phyloP scores from a whole-genome alignment of 306 rosid species.

The Parietaria judaica region DNA sequence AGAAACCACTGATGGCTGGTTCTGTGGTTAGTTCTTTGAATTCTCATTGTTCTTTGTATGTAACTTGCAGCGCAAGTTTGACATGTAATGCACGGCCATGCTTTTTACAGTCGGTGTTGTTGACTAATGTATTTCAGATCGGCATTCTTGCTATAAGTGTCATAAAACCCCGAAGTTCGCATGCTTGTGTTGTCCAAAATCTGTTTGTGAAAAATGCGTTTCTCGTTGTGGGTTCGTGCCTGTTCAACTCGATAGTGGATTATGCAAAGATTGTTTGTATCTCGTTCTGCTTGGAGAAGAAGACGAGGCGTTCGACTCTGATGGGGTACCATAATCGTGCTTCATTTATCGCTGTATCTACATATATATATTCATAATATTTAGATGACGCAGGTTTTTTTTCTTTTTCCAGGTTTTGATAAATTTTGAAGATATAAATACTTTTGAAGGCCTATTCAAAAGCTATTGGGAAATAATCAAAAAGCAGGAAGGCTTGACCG shows the following conservation, averaged over 20 bases:
- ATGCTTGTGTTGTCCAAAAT: slow-evolving; percentile 55
- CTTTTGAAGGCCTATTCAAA: slow-evolving; percentile 64
- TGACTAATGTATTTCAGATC: slow-evolving; percentile 30
- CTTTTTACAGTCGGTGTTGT: too few species aligned
- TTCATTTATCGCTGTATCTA: slow-evolving; percentile 1
- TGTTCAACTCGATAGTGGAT: slow-evolving; percentile 32
- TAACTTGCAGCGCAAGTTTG: neutral
- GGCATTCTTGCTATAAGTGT: slow-evolving; percentile 52
- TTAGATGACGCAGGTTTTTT: too few species aligned
- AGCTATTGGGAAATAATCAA: slow-evolving; percentile 67
- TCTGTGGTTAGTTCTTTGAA: slow-evolving; percentile 42
- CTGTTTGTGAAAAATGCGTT: slow-evolving; percentile 42
- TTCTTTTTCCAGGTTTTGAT: slow-evolving; percentile 40
- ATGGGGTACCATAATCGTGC: slow-evolving; percentile 38
- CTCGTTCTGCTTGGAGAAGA: slow-evolving; percentile 44
- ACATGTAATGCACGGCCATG: too few species aligned
- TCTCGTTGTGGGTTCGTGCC: slow-evolving; percentile 23
- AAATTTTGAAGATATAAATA: slow-evolving; percentile 42
- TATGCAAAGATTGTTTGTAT: slow-evolving; percentile 48
- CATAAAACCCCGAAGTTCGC: slow-evolving; percentile 24
- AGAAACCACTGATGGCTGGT: slow-evolving; percentile 25
- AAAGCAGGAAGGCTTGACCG: slow-evolving; percentile 41
- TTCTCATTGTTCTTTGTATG: neutral
- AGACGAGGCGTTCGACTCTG: slow-evolving; percentile 33
- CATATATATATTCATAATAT: too few species aligned